Conservation (phyloP, 2,329 filamentous ascomycete genomes). For the Fusarium armeniacum region DNA sequence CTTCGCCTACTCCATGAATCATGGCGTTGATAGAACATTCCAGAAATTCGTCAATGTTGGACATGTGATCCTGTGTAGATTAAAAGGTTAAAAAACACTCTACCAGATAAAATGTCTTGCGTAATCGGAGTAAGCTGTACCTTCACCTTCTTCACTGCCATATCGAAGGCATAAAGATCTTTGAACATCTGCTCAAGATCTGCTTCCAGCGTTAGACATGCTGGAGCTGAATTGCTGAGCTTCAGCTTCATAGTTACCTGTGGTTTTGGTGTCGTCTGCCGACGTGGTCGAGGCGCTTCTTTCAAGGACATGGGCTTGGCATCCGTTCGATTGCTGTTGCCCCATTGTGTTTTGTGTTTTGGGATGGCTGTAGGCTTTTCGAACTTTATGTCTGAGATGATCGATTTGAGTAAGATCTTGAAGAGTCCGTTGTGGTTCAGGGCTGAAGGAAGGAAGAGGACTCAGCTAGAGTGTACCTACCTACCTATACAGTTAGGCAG, state of each 20-base stretch:
- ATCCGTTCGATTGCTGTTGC: neutral
- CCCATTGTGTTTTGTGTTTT: neutral
- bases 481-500: too few relatives aligned
- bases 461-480: neutral
- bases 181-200: neutral
- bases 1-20: neutral
- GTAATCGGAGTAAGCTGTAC: neutral
- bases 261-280: neutral
- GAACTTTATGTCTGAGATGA: neutral
- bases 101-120: neutral
- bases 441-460: neutral
- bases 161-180: neutral
- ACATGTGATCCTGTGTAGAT: neutral
- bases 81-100: neutral
- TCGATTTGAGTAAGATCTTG: neutral
- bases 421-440: neutral
- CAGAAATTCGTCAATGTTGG: neutral
- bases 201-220: neutral
- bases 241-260: neutral
- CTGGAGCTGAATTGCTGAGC: neutral
- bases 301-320: neutral
- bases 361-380: neutral
- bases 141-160: neutral
- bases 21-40: neutral
- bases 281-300: neutral